Evolutionary conservation across 2,329 filamentous ascomycete species (phyloP).

Genomic region (Aspergillus chevalieri): DNA sequence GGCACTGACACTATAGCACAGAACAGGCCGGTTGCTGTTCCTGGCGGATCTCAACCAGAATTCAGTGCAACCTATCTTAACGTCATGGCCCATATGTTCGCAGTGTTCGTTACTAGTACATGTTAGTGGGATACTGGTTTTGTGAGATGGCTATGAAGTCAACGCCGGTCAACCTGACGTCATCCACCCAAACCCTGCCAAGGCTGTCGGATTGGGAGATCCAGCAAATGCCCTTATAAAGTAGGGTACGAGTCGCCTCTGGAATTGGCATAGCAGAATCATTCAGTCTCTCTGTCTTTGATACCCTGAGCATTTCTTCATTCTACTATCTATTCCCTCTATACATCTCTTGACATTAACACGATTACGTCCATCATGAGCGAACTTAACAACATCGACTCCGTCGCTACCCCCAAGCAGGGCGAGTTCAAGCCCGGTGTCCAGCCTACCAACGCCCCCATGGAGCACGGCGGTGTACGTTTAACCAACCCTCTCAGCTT

Average conservation of each 20-base stretch:
- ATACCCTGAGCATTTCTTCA: background rate
- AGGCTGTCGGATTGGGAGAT: background rate
- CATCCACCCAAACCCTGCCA: conserved; percentile 4
- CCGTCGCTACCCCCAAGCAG: conserved; percentile 44
- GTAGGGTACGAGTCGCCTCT: background rate
- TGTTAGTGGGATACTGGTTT: too few relatives aligned
- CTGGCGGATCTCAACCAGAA: too few relatives aligned
- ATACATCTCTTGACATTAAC: background rate
- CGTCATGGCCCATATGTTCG: too few relatives aligned
- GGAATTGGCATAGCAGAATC: too few relatives aligned
- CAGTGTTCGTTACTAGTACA: too few relatives aligned
- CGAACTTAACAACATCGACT: conserved; percentile 42
- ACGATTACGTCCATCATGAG: conserved; percentile 15
- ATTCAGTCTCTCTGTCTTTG: too few relatives aligned
- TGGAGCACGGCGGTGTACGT: conserved; percentile 21
- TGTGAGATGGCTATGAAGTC: conserved; percentile 9
- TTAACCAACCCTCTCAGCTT: conserved; percentile 41
- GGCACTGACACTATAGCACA: too few relatives aligned
- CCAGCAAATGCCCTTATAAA: background rate
- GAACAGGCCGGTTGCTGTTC: too few relatives aligned
- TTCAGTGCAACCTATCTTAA: too few relatives aligned
- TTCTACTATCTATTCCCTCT: background rate
- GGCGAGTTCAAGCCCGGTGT: conserved; percentile 50
- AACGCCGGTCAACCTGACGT: conserved; percentile 16
- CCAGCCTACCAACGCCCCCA: background rate